Conservation (phyloP, 768 basidiomycete species). For the Podaxis pistillaris region DNA sequence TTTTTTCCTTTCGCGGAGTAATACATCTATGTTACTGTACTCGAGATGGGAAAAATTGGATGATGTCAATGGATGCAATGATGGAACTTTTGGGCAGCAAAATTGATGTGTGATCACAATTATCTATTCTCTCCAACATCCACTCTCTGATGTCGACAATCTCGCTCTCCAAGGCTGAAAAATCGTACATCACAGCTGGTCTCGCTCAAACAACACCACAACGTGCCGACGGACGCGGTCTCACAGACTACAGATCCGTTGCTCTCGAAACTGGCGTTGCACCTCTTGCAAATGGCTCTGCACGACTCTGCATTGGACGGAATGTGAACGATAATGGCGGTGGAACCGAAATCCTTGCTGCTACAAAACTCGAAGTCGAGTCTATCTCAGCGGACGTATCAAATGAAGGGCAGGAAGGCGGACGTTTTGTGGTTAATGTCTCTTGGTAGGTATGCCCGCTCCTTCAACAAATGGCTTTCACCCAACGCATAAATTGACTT, state of each 20-base stretch:
- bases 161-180: constrained; percentile 74
- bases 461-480: neutral
- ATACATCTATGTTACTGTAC: constrained; percentile 7
- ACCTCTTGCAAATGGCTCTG: constrained; percentile 84
- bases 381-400: constrained; percentile 44
- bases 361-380: constrained; percentile 78
- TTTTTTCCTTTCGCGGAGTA: neutral
- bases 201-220: constrained; percentile 56
- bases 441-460: constrained; percentile 60
- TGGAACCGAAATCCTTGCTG: constrained; percentile 78
- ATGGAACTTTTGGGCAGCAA: too few relatives aligned
- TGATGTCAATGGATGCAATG: too few relatives aligned
- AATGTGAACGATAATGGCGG: constrained; percentile 33
- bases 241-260: constrained; percentile 66
- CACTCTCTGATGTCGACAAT: neutral
- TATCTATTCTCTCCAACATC: neutral
- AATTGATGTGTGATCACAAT: too few relatives aligned
- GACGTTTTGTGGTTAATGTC: constrained; percentile 59
- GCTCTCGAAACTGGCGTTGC: constrained; percentile 75
- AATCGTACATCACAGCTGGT: constrained; percentile 70
- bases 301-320: constrained; percentile 70
- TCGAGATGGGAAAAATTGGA: neutral
- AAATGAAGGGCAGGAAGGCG: constrained; percentile 48
- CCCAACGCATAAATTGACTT: neutral
- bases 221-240: constrained; percentile 74